These are phyloP conservation scores for Monilinia polystroma DNA, from an alignment of 2,329 filamentous ascomycete genomes.

Conservation along the genomic window DNA sequence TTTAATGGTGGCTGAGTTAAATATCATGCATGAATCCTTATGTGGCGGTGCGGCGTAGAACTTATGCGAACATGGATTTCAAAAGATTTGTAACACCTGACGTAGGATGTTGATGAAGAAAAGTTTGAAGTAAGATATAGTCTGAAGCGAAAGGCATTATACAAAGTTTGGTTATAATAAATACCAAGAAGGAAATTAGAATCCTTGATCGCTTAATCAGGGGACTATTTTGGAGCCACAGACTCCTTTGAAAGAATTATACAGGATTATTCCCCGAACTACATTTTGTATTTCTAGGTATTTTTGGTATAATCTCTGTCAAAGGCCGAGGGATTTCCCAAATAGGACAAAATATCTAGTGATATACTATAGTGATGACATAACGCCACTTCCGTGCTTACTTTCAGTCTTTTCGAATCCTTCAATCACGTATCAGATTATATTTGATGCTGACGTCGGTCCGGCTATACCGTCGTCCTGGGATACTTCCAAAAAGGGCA, in stretches of 20 bases:
- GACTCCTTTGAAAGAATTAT: neutral
- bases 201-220: slow-evolving; percentile 18
- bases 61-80: slow-evolving; percentile 7
- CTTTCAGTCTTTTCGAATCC: neutral
- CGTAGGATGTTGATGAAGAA: neutral
- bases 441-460: neutral
- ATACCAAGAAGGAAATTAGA: neutral
- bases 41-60: slow-evolving; percentile 18
- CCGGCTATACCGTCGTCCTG: neutral
- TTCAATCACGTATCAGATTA: neutral
- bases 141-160: neutral
- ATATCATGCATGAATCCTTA: slow-evolving; percentile 18
- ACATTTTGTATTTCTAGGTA: neutral
- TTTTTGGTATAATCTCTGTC: neutral
- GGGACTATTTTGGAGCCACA: neutral
- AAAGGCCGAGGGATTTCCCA: neutral
- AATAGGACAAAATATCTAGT: neutral
- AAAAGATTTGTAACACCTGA: slow-evolving; percentile 2
- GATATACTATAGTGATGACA: neutral
- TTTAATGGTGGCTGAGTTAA: slow-evolving; percentile 10
- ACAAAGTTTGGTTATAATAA: neutral
- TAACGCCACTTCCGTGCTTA: neutral
- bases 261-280: neutral
- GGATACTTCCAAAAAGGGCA: neutral
- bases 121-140: neutral